Percentiles rank a stretch among this genome's conserved stretches.
phyloP scores from a whole-genome alignment of 208 protist species.

The Acanthamoeba healyi region DNA sequence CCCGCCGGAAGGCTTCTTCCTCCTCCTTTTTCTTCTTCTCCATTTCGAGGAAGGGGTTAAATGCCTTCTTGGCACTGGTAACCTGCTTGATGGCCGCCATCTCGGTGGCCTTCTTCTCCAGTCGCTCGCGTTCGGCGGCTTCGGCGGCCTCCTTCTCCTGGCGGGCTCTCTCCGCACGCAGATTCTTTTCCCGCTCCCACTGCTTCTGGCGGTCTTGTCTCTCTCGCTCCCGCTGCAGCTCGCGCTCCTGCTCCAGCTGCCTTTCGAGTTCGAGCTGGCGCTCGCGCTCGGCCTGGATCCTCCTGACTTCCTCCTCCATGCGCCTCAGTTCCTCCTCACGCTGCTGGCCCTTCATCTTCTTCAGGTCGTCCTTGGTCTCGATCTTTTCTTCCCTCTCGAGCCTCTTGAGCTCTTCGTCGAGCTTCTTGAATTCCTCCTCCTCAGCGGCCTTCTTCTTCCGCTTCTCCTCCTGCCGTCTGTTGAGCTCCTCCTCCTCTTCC shows the following conservation, averaged over 20 bases:
- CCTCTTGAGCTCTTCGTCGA: constrained; percentile 27
- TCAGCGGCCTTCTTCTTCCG: constrained; percentile 16
- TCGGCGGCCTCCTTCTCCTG: constrained; percentile 60
- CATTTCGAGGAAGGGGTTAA: constrained; percentile 72
- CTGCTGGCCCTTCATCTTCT: constrained; percentile 60
- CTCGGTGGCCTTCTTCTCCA: constrained; percentile 38
- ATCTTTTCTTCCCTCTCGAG: constrained; percentile 38
- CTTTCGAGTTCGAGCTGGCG: background rate
- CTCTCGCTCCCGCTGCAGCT: constrained; percentile 21
- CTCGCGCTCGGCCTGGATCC: constrained; percentile 54
- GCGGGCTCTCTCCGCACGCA: constrained; percentile 25
- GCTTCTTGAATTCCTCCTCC: constrained; percentile 57
- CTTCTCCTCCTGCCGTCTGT: constrained; percentile 16
- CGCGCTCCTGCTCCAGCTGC: constrained; percentile 17
- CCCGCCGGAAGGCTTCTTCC: constrained; percentile 67
- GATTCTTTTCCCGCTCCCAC: constrained; percentile 32
- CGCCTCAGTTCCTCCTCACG: constrained; percentile 43
- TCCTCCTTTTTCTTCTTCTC: constrained; percentile 74
- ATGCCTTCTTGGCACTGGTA: constrained; percentile 63
- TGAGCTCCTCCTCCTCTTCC: constrained; percentile 65
- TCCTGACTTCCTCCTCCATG: constrained; percentile 27
- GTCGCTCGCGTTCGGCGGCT: constrained; percentile 17
- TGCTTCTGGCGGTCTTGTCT: background rate
- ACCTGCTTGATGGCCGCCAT: constrained; percentile 69
- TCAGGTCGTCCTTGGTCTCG: constrained; percentile 62